Evolutionary conservation across 1,284 basidiomycete genomes (phyloP).

Genomic region (Rhodotorula sp.): DNA sequence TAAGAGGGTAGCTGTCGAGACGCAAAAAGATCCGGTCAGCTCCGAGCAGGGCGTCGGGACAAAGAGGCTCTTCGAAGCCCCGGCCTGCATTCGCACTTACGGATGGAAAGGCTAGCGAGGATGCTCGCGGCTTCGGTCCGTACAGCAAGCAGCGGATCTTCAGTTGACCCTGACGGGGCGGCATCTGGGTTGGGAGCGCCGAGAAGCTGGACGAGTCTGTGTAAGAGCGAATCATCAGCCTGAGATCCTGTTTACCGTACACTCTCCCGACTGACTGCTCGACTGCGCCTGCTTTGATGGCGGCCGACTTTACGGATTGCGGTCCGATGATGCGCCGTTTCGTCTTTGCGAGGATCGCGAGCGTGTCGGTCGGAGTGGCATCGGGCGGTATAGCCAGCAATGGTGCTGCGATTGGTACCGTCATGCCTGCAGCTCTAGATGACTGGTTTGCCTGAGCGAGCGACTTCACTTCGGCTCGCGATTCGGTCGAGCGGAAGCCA

Average conservation of each 20-base stretch:
- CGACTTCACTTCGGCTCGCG: no score
- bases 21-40: no score
- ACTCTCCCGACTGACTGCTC: neutral
- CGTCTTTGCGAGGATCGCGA: constrained; percentile 11
- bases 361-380: constrained; percentile 8
- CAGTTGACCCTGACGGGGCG: neutral
- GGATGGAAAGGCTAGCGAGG: constrained; percentile 27
- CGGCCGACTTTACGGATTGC: constrained; percentile 7
- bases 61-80: neutral
- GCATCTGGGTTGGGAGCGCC: neutral
- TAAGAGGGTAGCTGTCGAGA: constrained; percentile 13
- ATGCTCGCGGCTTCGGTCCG: constrained; percentile 13
- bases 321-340: constrained; percentile 23
- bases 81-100: constrained; percentile 1
- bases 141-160: neutral
- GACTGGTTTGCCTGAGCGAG: neutral
- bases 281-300: constrained; percentile 7
- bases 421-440: neutral
- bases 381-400: neutral
- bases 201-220: constrained; percentile 18
- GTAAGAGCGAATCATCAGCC: neutral
- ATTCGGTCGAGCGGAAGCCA: no score
- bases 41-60: no score
- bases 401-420: neutral
- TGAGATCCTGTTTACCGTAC: rapidly evolving